Evolutionary conservation across 148 eudicot genomes (phyloP).

Genomic region (Camellia sinensis): DNA sequence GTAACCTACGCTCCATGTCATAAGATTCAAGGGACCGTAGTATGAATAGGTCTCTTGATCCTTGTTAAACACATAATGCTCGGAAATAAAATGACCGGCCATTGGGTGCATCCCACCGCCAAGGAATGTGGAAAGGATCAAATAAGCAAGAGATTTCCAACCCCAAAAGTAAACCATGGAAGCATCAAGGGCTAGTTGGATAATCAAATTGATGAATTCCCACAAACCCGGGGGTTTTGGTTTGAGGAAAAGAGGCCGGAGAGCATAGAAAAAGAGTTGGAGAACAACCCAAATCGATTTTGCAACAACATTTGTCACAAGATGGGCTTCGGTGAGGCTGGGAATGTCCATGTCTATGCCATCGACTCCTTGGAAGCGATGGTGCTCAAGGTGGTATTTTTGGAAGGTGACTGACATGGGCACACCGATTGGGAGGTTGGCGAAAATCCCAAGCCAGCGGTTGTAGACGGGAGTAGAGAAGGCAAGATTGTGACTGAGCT

Average conservation of each 20-base stretch:
- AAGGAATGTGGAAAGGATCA: background rate
- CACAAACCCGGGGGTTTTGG: constrained; percentile 95
- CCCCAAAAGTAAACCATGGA: constrained; percentile 45
- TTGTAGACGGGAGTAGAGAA: constrained; percentile 83
- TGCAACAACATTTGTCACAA: constrained; percentile 60
- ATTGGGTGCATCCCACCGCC: constrained; percentile 94
- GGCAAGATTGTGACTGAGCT: constrained; percentile 94
- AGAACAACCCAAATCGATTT: constrained; percentile 77
- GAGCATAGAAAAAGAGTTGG: constrained; percentile 90
- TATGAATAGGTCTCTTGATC: constrained; percentile 91
- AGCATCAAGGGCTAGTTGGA: constrained; percentile 67
- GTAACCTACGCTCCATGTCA: constrained; percentile 94
- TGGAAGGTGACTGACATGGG: constrained; percentile 98
- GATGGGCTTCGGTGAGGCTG: constrained; percentile 47
- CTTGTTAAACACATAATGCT: constrained; percentile 78
- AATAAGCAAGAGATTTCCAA: constrained; percentile 41
- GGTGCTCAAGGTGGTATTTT: constrained; percentile 95
- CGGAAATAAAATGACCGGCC: constrained; percentile 96
- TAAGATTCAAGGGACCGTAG: constrained; percentile 75
- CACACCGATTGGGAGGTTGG: constrained; percentile 92
- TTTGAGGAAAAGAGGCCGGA: constrained; percentile 84
- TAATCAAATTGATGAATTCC: constrained; percentile 66
- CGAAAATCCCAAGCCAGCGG: constrained; percentile 89
- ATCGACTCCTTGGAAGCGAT: constrained; percentile 86
- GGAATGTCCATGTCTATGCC: constrained; percentile 23